Base-by-base conservation (phyloP, 2,329 filamentous ascomycete species). In the Paraconiothyrium sp. region DNA sequence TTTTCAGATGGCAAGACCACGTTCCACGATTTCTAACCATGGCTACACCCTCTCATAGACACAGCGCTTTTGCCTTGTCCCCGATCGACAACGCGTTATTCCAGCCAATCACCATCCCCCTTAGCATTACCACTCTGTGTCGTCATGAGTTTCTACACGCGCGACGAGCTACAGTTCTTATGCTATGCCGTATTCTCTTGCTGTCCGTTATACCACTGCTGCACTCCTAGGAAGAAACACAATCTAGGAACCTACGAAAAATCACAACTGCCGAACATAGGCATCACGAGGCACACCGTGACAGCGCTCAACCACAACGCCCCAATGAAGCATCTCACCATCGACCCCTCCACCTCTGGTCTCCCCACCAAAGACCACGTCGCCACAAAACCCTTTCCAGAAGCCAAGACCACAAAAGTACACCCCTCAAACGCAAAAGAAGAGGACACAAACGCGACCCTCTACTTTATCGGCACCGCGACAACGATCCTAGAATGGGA, bases 401-500 rank as follows among this genome's bases (percentile, higher is more conserved):
- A 73, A 9, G 77, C 82, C n/a, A 84, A 81, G 64, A 74, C 79
- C 49, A 81, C 76, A 48, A 82, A 82, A 60, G 55, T 79, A 4
- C 79, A 84, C 67, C 83, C 83, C 1, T 71, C 73, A 30, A 75
- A 70, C 41, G 73, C 74, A 9, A 72, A 72, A 48, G 62, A 67
- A 14, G 78, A 80, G 50, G 61, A 67, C 20, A 80, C 81, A 43
- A 75, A 74, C 52, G 83, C 80, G 3, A 83, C 81, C 57, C 67
- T 87, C 47, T 84, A 81, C 74, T 87, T 87, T 68, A 81, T 87
- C 46, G 85, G 85, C 20, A 88, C 82, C 4, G 85, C 86, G 5
- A 87, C 86, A 2, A 87, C 84, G 0, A 78, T 88, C 43, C 74
- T 87, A 46, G 82, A 86, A 72, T 88, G 84, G 83, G 74, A 80